Evolutionary conservation across 768 basidiomycete genomes (phyloP).

Genomic region (Lactarius indigo): DNA sequence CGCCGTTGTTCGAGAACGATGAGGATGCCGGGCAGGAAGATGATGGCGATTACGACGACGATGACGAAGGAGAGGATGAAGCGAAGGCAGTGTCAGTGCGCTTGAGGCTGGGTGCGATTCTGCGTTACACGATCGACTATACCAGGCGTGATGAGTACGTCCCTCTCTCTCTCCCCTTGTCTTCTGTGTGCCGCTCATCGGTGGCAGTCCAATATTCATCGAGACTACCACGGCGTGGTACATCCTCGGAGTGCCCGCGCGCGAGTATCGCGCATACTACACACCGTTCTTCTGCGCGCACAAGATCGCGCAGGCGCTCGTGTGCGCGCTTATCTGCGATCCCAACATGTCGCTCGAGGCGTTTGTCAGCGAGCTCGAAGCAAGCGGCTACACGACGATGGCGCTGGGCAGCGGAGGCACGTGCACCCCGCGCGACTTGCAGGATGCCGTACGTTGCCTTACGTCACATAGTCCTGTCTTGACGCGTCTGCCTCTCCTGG

Average conservation of each 20-base stretch:
- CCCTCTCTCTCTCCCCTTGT: slow-evolving; percentile 8
- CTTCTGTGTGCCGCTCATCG: neutral
- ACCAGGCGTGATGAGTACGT: slow-evolving; percentile 49
- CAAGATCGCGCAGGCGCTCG: slow-evolving; percentile 14
- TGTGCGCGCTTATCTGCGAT: slow-evolving; percentile 13
- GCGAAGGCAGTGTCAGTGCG: slow-evolving; percentile 21
- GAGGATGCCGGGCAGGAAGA: slow-evolving; percentile 32
- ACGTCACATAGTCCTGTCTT: neutral
- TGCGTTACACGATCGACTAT: slow-evolving; percentile 51
- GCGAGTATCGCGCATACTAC: slow-evolving; percentile 5
- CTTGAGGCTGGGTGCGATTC: slow-evolving; percentile 46
- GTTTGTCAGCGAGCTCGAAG: slow-evolving; percentile 11
- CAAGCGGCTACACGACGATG: neutral
- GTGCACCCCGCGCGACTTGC: slow-evolving; percentile 1
- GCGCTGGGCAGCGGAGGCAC: neutral
- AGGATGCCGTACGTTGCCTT: slow-evolving; percentile 16
- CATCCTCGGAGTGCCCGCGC: slow-evolving; percentile 6
- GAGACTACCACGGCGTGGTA: slow-evolving; percentile 33
- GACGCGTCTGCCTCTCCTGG: neutral
- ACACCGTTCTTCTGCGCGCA: slow-evolving; percentile 16
- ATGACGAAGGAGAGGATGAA: slow-evolving; percentile 27
- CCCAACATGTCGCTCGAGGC: neutral
- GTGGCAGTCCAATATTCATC: slow-evolving; percentile 55
- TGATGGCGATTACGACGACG: slow-evolving; percentile 33
- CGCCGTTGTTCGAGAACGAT: slow-evolving; percentile 40